A percentile compares a stretch with the other conserved stretches of the same genome.
phyloP scores from a whole-genome alignment of 2,329 filamentous ascomycete genomes.

The Ceratocystis eucalypticola region DNA sequence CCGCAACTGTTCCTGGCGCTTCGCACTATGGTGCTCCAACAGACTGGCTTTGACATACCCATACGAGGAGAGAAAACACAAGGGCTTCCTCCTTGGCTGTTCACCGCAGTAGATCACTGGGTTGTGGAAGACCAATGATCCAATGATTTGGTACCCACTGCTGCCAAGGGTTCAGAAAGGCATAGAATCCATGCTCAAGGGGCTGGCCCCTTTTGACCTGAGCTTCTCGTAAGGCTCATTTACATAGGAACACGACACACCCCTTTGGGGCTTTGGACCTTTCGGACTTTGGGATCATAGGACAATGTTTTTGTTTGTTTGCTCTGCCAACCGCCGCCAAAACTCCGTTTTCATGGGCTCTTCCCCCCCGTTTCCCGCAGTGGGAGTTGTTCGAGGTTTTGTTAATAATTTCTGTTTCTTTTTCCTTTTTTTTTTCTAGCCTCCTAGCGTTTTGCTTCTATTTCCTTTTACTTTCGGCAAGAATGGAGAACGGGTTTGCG shows the following conservation, averaged over 20 bases:
- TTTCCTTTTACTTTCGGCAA: neutral
- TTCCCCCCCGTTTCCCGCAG: neutral
- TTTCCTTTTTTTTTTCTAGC: neutral
- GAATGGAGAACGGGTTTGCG: neutral
- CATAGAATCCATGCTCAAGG: neutral
- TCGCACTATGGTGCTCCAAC: neutral
- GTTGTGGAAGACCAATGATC: neutral
- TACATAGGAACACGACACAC: neutral
- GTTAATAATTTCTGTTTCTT: neutral
- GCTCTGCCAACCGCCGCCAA: neutral
- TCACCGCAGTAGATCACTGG: neutral
- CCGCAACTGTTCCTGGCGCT: neutral
- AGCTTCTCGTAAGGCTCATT: neutral
- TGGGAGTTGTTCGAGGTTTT: neutral
- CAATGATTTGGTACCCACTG: neutral
- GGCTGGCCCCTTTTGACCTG: conserved; percentile 8
- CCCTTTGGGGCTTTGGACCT: neutral
- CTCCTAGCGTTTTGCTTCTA: neutral
- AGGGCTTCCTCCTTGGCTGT: neutral
- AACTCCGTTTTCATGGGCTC: neutral
- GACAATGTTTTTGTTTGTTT: conserved; percentile 2
- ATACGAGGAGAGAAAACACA: neutral
- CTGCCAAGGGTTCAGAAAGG: neutral
- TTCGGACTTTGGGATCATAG: neutral
- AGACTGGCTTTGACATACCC: neutral